Conservation (phyloP, 768 basidiomycete genomes). For the Mycena amicta region DNA sequence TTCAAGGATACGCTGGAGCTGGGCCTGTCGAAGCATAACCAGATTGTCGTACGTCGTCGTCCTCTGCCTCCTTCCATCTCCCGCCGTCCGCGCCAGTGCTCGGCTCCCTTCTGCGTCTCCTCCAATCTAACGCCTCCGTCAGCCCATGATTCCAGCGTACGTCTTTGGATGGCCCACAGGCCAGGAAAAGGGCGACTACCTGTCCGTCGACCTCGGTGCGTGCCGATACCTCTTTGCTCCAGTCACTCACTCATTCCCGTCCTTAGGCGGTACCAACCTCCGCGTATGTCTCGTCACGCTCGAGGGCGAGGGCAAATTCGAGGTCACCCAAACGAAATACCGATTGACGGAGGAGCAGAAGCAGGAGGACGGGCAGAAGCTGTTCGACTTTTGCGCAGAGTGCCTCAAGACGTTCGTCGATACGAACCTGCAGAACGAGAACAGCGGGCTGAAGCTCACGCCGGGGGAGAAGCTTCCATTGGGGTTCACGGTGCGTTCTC, state of each 20-base stretch:
- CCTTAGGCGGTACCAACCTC: constrained; percentile 91
- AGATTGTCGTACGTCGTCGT: constrained; percentile 79
- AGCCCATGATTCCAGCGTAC: constrained; percentile 97
- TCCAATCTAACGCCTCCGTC: constrained; percentile 9
- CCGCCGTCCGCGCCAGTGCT: not conserved
- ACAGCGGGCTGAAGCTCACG: constrained; percentile 50
- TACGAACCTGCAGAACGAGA: constrained; percentile 58
- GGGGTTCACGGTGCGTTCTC: constrained; percentile 89
- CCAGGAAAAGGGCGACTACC: constrained; percentile 83
- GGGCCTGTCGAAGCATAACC: constrained; percentile 79
- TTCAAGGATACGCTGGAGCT: constrained; percentile 90
- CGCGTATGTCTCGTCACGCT: constrained; percentile 96
- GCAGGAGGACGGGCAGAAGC: constrained; percentile 90
- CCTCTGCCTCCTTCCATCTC: not conserved
- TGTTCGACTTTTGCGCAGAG: constrained; percentile 98
- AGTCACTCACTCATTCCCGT: constrained; percentile 2
- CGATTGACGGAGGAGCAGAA: constrained; percentile 97
- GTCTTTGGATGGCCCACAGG: constrained; percentile 97
- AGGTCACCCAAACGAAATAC: constrained; percentile 97
- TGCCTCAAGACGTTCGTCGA: constrained; percentile 88
- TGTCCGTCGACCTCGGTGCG: constrained; percentile 87
- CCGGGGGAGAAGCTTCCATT: constrained; percentile 70
- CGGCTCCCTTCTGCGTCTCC: not conserved
- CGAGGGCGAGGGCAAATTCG: constrained; percentile 92
- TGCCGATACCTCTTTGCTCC: constrained; percentile 12